Evolutionary conservation across 1,139 yeast genomes (phyloP).

Genomic region (Zygosaccharomyces pseudobailii): DNA sequence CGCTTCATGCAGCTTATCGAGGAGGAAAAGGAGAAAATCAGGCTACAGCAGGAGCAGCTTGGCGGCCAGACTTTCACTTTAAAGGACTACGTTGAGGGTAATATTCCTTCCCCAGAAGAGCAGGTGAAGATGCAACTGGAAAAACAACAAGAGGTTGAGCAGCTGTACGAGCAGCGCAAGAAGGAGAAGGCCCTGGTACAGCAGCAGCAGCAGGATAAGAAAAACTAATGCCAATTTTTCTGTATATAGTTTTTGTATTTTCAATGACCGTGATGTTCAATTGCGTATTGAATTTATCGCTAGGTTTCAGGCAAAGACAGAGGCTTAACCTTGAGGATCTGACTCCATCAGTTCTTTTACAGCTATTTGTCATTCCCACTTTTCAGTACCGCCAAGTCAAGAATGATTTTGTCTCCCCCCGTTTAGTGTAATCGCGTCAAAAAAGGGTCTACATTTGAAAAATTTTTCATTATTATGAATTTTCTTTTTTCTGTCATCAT

Average conservation of each 20-base stretch:
- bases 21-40: slow-evolving; percentile 84
- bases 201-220: slow-evolving; percentile 2
- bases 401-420: no score
- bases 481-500: not conserved
- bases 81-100: slow-evolving; percentile 79
- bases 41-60: slow-evolving; percentile 76
- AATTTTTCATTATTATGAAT: not conserved
- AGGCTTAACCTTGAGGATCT: not conserved
- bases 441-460: not conserved
- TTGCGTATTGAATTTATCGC: not conserved
- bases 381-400: no score
- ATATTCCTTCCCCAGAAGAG: slow-evolving; percentile 81
- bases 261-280: slow-evolving; percentile 4
- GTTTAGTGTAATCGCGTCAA: no score
- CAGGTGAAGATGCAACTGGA: slow-evolving; percentile 60
- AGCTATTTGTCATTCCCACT: no score
- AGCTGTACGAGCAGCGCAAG: slow-evolving; percentile 30
- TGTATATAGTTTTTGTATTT: slow-evolving; percentile 8
- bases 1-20: slow-evolving; percentile 76
- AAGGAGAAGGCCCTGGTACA: slow-evolving; percentile 28
- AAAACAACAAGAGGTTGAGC: slow-evolving; percentile 43
- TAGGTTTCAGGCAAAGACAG: not conserved
- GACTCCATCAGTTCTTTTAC: not conserved
- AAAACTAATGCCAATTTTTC: slow-evolving; percentile 3
- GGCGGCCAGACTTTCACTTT: slow-evolving; percentile 73